Base-by-base conservation (phyloP, 1,139 yeast species). In the Yarrowia galli region DNA sequence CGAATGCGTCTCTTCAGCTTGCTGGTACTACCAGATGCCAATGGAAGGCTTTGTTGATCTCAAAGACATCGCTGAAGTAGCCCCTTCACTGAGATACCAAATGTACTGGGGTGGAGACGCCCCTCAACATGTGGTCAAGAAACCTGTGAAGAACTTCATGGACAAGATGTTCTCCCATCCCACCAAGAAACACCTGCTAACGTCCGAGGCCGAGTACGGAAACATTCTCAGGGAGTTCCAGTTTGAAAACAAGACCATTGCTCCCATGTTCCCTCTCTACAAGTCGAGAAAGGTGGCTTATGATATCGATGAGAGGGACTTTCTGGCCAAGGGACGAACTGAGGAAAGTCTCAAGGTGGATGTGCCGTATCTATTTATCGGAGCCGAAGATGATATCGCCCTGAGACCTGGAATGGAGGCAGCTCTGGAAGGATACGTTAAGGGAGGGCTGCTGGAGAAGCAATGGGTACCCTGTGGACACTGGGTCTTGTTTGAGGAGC, bases 401-500 rank as follows among this genome's bases (percentile, higher is more conserved):
- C 40, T 63, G 10, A 35, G 28, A 12, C 67, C 67, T 13, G 60
- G 46, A 25, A 48, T 63, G 67, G 53, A 43, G 20, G 20, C 65
- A 16, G 43, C 32, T 15, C 32, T 60, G 15, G 51, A 60, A 13
- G 43, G 40, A 0, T 60, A 20, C 16, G 65, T 60, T 2, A 43
- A 43, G 43, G 53, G 43, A 8, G 65, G 65, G 1, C 45, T 40
- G 0, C 13, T 51, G 15, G 38, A 49, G 28, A 40, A 25, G n/a
- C 18, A 48, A 16, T 40, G 48, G 45, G 60, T 63, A 4, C 36
- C 36, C 23, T 48, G 48, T 51, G 46, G 60, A 9, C 67, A 63
- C 13, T 63, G 67, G 67, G 67, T 49, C 9, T 22, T 63, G 46
- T 63, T 63, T 32, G 67, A 63, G 20, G 53, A 48, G 67, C 67